phyloP scores from a whole-genome alignment of 2,329 filamentous ascomycete species.

The Hypoxylon sp. region DNA sequence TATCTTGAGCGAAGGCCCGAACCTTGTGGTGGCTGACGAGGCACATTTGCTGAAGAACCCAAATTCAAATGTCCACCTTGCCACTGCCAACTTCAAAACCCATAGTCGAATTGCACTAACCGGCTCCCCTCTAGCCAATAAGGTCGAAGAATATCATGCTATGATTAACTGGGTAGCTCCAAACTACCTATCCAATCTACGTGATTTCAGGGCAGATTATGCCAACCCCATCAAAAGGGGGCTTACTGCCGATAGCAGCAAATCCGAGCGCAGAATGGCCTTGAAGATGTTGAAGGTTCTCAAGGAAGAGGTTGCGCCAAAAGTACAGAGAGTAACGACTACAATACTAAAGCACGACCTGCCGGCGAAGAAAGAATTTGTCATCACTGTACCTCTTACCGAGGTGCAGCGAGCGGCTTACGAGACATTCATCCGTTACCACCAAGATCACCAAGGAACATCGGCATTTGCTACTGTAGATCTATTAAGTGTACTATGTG shows the following conservation, averaged over 20 bases:
- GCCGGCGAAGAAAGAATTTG: conserved; percentile 83
- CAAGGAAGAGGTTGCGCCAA: conserved; percentile 78
- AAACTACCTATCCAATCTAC: conserved; percentile 76
- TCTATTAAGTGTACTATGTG: conserved; percentile 63
- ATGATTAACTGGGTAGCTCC: conserved; percentile 91
- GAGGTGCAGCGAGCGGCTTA: conserved; percentile 75
- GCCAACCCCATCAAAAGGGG: conserved; percentile 79
- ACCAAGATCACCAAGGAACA: conserved; percentile 19
- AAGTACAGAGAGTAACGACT: conserved; percentile 81
- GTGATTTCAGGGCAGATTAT: conserved; percentile 79
- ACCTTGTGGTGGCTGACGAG: conserved; percentile 86
- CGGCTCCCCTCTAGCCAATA: conserved; percentile 87
- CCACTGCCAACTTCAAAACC: conserved; percentile 72
- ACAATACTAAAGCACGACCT: conserved; percentile 72
- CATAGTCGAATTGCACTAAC: conserved; percentile 84
- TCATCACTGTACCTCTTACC: conserved; percentile 80
- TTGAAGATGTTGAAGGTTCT: conserved; percentile 77
- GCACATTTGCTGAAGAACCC: conserved; percentile 83
- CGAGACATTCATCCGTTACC: conserved; percentile 56
- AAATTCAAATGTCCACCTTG: conserved; percentile 62
- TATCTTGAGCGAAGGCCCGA: conserved; percentile 71
- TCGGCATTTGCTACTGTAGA: conserved; percentile 54
- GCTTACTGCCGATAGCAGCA: conserved; percentile 73
- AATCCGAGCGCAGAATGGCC: conserved; percentile 67
- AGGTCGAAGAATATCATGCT: conserved; percentile 84